phyloP scores from a whole-genome alignment of 805 yeast genomes.

The Saturnispora kantuleensis region DNA sequence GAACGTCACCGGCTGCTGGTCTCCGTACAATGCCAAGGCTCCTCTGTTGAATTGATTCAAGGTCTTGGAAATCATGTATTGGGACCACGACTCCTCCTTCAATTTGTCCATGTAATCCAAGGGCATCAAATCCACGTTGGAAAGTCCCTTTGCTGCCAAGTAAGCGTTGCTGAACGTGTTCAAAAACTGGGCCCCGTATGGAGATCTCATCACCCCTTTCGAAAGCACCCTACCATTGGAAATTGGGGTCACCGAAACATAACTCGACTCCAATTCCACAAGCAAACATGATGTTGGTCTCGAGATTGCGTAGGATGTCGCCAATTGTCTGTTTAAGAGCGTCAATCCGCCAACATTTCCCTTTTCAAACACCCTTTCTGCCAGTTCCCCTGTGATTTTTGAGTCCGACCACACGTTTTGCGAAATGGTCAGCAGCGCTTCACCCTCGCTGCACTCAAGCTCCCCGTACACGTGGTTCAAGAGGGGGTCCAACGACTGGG shows the following conservation, averaged over 20 bases:
- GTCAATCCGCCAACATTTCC: constrained; percentile 70
- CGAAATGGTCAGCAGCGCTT: constrained; percentile 53
- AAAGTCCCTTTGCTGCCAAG: constrained; percentile 21
- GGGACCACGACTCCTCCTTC: constrained; percentile 4
- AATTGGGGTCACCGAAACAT: constrained; percentile 65
- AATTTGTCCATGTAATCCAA: constrained; percentile 5
- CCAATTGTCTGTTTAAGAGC: constrained; percentile 65
- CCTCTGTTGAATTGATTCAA: constrained; percentile 9
- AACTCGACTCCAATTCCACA: constrained; percentile 67
- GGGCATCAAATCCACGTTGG: constrained; percentile 9
- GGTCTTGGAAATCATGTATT: constrained; percentile 24
- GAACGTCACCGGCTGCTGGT: constrained; percentile 3
- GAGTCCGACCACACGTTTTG: constrained; percentile 58
- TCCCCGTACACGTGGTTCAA: constrained; percentile 55
- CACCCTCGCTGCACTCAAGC: constrained; percentile 33
- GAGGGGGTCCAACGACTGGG: constrained; percentile 56
- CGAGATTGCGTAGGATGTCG: constrained; percentile 70
- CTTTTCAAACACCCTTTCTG: constrained; percentile 67
- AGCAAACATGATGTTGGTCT: constrained; percentile 64
- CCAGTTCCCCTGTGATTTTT: constrained; percentile 44
- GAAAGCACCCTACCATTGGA: constrained; percentile 62
- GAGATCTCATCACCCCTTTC: constrained; percentile 56
- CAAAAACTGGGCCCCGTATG: constrained; percentile 78
- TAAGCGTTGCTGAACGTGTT: constrained; percentile 51
- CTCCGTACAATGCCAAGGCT: constrained; percentile 3